phyloP scores from a whole-genome alignment of 495 filamentous ascomycete species.

The Podospora sp. region DNA sequence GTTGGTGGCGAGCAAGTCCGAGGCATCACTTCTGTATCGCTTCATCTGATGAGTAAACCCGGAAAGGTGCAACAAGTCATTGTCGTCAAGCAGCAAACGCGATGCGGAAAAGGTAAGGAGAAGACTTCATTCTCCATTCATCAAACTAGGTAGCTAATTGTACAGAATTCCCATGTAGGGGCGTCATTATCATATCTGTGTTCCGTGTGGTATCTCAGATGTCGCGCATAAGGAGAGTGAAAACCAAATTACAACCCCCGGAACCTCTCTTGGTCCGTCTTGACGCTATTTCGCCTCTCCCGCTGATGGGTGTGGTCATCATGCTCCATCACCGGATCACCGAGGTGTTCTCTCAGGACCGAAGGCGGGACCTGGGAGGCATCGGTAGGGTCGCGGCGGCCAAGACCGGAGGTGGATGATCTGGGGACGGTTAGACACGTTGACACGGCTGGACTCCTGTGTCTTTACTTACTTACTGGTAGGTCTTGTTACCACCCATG shows the following conservation, averaged over 20 bases:
- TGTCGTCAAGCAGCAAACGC: too few species aligned
- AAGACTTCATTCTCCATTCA: background rate
- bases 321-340: slow-evolving; percentile 44
- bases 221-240: background rate
- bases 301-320: slow-evolving; percentile 37
- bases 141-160: background rate
- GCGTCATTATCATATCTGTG: background rate
- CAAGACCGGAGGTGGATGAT: slow-evolving; percentile 6
- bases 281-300: slow-evolving; percentile 42
- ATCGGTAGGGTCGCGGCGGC: slow-evolving; percentile 45
- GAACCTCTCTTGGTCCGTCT: slow-evolving; percentile 44
- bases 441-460: background rate
- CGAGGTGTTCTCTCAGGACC: slow-evolving; percentile 41
- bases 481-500: slow-evolving; percentile 49
- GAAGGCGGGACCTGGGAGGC: slow-evolving; percentile 54
- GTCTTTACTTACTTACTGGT: slow-evolving; percentile 48
- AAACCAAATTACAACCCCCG: slow-evolving; percentile 38
- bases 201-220: slow-evolving; percentile 7
- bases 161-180: background rate
- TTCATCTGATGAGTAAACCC: too few species aligned
- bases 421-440: background rate
- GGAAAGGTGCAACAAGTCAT: too few species aligned
- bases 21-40: too few species aligned
- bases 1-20: too few species aligned
- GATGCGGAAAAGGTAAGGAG: background rate